Conservation (phyloP, 2,329 filamentous ascomycete species). For the Sclerotinia subarctica region DNA sequence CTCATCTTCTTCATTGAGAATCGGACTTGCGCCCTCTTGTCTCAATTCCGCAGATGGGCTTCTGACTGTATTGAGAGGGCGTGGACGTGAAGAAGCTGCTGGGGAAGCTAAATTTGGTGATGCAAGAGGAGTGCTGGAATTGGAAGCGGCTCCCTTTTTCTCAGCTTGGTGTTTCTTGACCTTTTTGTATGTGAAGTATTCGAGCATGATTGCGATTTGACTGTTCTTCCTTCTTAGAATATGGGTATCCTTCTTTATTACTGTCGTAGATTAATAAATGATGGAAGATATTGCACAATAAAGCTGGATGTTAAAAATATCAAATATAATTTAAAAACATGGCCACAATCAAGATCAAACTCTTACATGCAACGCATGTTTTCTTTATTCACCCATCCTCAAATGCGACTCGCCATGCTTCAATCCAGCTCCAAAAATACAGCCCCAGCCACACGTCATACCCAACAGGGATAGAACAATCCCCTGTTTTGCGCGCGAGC, state of each 20-base stretch:
- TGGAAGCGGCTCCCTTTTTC: slow-evolving; percentile 37
- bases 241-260: background rate
- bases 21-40: slow-evolving; percentile 36
- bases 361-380: slow-evolving; percentile 1
- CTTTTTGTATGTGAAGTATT: slow-evolving; percentile 62
- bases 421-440: background rate
- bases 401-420: background rate
- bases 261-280: background rate
- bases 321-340: background rate
- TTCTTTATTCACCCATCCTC: slow-evolving; percentile 2
- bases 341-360: slow-evolving; percentile 5
- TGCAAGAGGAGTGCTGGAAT: slow-evolving; percentile 18
- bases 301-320: background rate
- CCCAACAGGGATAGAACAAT: background rate
- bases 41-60: slow-evolving; percentile 22
- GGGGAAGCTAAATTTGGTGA: slow-evolving; percentile 4
- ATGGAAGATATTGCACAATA: background rate
- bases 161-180: slow-evolving; percentile 57
- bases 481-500: background rate
- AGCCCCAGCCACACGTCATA: slow-evolving; percentile 18
- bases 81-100: background rate
- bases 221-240: background rate
- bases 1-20: slow-evolving; percentile 57
- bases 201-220: slow-evolving; percentile 50
- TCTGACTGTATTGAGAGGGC: background rate